phyloP scores from a whole-genome alignment of 768 basidiomycete species.

The Lactarius quietus region DNA sequence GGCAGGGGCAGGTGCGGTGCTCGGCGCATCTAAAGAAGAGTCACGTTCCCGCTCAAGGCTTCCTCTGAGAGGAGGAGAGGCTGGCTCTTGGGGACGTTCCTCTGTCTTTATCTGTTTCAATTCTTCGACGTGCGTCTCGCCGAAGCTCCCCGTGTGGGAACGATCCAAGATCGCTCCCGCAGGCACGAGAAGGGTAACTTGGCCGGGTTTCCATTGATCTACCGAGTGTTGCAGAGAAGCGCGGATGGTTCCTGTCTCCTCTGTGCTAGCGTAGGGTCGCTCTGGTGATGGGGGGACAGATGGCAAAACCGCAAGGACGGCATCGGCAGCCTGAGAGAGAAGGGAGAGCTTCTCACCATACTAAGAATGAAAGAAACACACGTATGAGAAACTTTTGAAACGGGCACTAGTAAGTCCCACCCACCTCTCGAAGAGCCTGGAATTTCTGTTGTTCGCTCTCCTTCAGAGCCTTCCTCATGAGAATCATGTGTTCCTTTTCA shows the following conservation, averaged over 20 bases:
- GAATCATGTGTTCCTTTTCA: slow-evolving; percentile 67
- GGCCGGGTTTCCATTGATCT: slow-evolving; percentile 72
- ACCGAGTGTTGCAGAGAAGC: slow-evolving; percentile 75
- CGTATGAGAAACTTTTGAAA: slow-evolving; percentile 3
- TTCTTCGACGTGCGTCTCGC: slow-evolving; percentile 77
- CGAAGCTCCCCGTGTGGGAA: slow-evolving; percentile 79
- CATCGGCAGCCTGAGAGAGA: slow-evolving; percentile 64
- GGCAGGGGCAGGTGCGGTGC: slow-evolving; percentile 12
- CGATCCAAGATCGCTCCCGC: slow-evolving; percentile 52
- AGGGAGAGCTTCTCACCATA: slow-evolving; percentile 79
- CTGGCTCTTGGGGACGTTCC: slow-evolving; percentile 38
- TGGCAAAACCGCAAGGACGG: slow-evolving; percentile 61
- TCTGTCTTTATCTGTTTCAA: slow-evolving; percentile 51
- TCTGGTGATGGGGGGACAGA: slow-evolving; percentile 56
- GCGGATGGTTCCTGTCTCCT: slow-evolving; percentile 63
- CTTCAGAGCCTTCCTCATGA: slow-evolving; percentile 71
- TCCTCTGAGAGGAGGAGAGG: slow-evolving; percentile 38
- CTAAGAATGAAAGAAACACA: slow-evolving; percentile 36
- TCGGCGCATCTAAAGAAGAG: slow-evolving; percentile 14
- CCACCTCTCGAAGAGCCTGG: slow-evolving; percentile 78
- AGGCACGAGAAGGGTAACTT: slow-evolving; percentile 43
- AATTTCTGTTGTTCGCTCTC: slow-evolving; percentile 78
- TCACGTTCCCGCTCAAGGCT: neutral
- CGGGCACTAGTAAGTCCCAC: slow-evolving; percentile 8
- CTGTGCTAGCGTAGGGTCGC: slow-evolving; percentile 57